Percentiles rank a stretch among this genome's conserved stretches.
Conservation (phyloP, 768 basidiomycete species). For the Clavulina sp. region DNA sequence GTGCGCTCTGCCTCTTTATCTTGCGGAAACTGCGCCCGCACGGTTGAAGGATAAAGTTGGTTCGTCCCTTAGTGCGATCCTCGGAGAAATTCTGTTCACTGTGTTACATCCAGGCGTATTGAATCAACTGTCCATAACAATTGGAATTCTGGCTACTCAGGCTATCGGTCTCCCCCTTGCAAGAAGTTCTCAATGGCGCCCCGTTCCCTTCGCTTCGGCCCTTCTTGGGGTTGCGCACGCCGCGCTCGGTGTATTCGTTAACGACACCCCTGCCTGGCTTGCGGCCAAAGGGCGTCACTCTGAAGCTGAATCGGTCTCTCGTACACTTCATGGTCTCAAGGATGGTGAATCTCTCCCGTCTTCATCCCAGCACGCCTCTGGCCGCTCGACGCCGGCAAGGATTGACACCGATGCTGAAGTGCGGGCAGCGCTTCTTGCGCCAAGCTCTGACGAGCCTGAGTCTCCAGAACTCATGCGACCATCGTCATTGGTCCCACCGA, state of each 20-base stretch:
- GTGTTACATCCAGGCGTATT: constrained; percentile 11
- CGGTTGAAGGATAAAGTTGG: constrained; percentile 17
- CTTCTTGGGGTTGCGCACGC: neutral
- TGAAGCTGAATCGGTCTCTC: neutral
- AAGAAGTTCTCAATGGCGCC: neutral
- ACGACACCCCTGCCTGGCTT: constrained; percentile 2
- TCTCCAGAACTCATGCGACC: too few relatives aligned
- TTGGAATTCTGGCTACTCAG: constrained; percentile 80
- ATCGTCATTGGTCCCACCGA: neutral
- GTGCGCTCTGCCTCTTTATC: constrained; percentile 19
- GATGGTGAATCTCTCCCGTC: neutral
- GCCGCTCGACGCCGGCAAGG: neutral
- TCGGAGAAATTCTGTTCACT: neutral
- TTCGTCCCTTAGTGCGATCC: constrained; percentile 3
- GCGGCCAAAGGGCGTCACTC: neutral
- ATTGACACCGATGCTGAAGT: neutral
- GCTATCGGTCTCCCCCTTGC: constrained; percentile 36
- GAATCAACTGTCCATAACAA: constrained; percentile 18
- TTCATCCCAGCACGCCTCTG: neutral
- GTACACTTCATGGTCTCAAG: neutral
- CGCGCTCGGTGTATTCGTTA: neutral
- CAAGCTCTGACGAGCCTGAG: neutral
- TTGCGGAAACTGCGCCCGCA: constrained; percentile 21
- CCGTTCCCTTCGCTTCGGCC: neutral
- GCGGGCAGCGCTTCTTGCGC: too few relatives aligned